Base-by-base conservation (phyloP, 1,284 basidiomycete genomes). In the Fomitopsis palustris region DNA sequence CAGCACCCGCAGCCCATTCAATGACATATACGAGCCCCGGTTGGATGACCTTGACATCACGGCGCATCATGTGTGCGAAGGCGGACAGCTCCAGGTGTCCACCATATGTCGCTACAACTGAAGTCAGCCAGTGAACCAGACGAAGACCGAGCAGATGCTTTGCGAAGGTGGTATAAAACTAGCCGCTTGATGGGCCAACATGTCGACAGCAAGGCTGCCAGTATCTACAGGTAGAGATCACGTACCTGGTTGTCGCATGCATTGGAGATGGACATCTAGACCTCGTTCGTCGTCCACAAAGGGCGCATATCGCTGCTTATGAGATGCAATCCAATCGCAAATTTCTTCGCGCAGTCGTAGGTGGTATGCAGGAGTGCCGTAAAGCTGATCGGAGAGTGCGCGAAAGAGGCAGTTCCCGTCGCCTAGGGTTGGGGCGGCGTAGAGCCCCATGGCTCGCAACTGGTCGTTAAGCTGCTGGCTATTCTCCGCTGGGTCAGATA, bases 331-430 rank as follows among this genome's bases (percentile, higher is more conserved):
- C 83, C 91, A 94, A 67, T 92, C 86, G 72, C 93, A 96, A 51
- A 94, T 84, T 54, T 90, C 85, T 61, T 82, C 75, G 16, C 94
- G 81, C 23, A 96, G 79, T 58, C 84, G 80, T 33, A 80, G 74
- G 67, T 96, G 93, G 59, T 83, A 78, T 29, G 83, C 80, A 10
- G 88, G 85, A 2, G 87, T 81, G 58, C 95, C 95, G 68, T 90
- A 87, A 29, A 94, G 78, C 73, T 96, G 90, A 73, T 92, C 89
- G 54, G 86, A 86, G 57, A 93, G 78, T 1, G 90, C 88, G 53
- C 92, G 87, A 73, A 94, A 95, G 58, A 95, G 83, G 75, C 92
- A 95, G 74, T 95, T 95, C 54, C 93, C 92, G 72, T 95, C 92
- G 52, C 92, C 92, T 47, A 92, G 73, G 37, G 88, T 92, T 62